These are phyloP conservation scores for Phoma herbarum DNA, from an alignment of 2,329 filamentous ascomycete genomes.

Conservation along the genomic window DNA sequence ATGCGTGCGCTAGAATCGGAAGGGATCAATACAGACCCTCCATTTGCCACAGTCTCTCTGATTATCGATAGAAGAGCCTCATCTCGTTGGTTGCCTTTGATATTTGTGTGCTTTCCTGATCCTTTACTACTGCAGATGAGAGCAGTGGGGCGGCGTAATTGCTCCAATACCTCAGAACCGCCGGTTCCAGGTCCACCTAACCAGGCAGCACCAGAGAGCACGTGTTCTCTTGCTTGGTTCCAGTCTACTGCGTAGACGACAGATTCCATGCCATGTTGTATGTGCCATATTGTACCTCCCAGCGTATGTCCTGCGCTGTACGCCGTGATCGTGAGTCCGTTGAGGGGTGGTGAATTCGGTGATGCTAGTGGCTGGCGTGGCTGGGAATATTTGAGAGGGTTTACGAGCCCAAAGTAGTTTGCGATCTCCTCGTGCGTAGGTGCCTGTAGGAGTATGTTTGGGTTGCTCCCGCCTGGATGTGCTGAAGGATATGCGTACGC, in stretches of 20 bases:
- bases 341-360: conserved; percentile 86
- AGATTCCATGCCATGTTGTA: conserved; percentile 94
- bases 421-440: conserved; percentile 90
- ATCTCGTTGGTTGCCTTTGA: conserved; percentile 81
- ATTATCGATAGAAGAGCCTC: conserved; percentile 86
- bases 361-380: conserved; percentile 89
- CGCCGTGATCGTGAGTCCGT: conserved; percentile 91
- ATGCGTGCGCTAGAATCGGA: conserved; percentile 96
- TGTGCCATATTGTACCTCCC: conserved; percentile 98
- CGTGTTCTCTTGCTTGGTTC: conserved; percentile 97
- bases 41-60: conserved; percentile 76
- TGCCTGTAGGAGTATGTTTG: conserved; percentile 68
- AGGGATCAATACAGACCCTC: conserved; percentile 91
- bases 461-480: conserved; percentile 56
- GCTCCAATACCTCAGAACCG: conserved; percentile 90
- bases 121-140: conserved; percentile 91
- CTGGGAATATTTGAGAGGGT: conserved; percentile 95
- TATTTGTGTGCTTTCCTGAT: conserved; percentile 73
- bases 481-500: conserved; percentile 60
- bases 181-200: conserved; percentile 81
- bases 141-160: conserved; percentile 90
- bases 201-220: conserved; percentile 93
- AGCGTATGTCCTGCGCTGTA: conserved; percentile 97
- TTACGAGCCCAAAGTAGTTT: conserved; percentile 88
- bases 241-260: conserved; percentile 98